Percentiles rank a stretch among this genome's conserved stretches.
Evolutionary conservation across 2,329 filamentous ascomycete genomes (phyloP).

Genomic region (Bretziella fagacearum): DNA sequence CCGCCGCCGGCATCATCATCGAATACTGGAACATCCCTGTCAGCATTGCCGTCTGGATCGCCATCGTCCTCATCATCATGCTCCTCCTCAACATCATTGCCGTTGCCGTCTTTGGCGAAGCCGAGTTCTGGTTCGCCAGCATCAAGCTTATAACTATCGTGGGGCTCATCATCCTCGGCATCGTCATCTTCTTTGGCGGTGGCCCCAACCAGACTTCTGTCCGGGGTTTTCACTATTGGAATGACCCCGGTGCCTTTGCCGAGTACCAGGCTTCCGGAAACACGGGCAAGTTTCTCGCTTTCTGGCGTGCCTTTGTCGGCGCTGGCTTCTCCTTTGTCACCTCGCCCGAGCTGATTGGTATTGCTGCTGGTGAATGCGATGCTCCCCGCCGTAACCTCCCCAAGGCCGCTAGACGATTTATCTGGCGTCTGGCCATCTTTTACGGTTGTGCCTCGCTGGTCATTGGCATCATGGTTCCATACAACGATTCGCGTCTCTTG

Average conservation of each 20-base stretch:
- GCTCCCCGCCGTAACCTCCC: constrained; percentile 50
- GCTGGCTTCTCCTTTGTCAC: constrained; percentile 46
- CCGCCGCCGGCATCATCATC: constrained; percentile 40
- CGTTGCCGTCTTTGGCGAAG: constrained; percentile 41
- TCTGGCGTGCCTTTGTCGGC: constrained; percentile 39
- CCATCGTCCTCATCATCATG: constrained; percentile 37
- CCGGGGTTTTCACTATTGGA: constrained; percentile 28
- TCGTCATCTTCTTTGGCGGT: constrained; percentile 40
- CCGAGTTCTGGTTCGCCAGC: constrained; percentile 44
- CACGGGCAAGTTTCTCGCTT: constrained; percentile 39
- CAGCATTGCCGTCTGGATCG: constrained; percentile 40
- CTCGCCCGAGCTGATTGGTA: constrained; percentile 44
- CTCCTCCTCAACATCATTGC: constrained; percentile 39
- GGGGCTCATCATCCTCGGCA: constrained; percentile 37
- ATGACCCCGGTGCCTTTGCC: constrained; percentile 28
- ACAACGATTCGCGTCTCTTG: constrained; percentile 45
- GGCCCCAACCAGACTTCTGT: constrained; percentile 32
- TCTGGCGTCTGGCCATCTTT: constrained; percentile 45
- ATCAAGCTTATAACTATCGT: constrained; percentile 44
- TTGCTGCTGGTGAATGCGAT: constrained; percentile 47
- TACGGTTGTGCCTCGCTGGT: constrained; percentile 46
- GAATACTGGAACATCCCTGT: constrained; percentile 41
- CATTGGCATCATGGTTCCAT: constrained; percentile 46
- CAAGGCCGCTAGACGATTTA: constrained; percentile 43
- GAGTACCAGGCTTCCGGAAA: constrained; percentile 29